Base-by-base conservation (phyloP, 495 filamentous ascomycete species). In the Articulospora tetracladia region DNA sequence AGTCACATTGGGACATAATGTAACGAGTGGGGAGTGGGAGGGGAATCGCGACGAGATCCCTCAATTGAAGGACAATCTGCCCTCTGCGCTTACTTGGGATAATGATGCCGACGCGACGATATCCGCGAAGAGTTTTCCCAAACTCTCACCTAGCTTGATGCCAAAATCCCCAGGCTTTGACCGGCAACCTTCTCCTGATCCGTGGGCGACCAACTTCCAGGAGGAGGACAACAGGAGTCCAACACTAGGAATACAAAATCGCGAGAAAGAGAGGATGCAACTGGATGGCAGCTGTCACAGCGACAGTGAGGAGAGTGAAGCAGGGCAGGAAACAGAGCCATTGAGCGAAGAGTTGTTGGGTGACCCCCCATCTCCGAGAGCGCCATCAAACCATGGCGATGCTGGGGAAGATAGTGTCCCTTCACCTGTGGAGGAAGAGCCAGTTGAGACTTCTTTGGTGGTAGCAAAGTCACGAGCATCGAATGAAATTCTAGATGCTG, bases 141-240 rank as follows among this genome's bases (percentile, higher is more conserved):
- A 19, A 7, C 3, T 44, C 17, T 44, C 39, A 12, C 10, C 39
- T 11, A 12, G 39, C 8, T 44, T 44, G 39, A 44, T 17, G 15
- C 39, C 59, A 32, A 57, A 61, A 12, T 17, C 51, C 34, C 3
- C 24, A 19, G 44, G 39, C 8, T 30, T 68, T n/a, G 57, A 73
- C 20, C 77, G 76, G 63, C 73, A 77, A 22, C 73, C 72, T n/a
- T 81, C 79, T 3, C 77, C 77, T n/a, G 79, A 82, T 68, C 79
- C 79, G 1, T 82, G 1, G 20, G 67, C 30, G 74, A 50, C 47
- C 11, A 3, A 24, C 4, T 25, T 50, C 20, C 20, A 50, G 20
- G 23, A 50, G 20, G 23, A 50, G 24, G 47, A 50, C 17, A 11
- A 24, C 8, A 25, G 20, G 8, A 44, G 39, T 17, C 10, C 39